Evolutionary conservation across 1,284 basidiomycete species (phyloP).

Genomic region (Irpex sp.): DNA sequence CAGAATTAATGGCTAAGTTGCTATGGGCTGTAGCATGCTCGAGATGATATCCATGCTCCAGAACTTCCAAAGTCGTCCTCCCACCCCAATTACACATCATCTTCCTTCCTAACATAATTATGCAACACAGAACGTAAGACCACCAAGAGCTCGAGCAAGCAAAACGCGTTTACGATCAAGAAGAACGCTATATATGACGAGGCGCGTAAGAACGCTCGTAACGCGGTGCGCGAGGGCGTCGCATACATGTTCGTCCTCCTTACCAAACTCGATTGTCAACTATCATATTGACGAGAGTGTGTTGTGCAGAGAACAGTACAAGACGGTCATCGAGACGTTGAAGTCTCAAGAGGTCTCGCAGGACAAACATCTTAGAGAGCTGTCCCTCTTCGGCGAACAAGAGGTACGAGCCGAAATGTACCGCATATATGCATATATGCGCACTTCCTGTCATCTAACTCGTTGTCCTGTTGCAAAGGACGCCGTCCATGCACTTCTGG

Average conservation of each 20-base stretch:
- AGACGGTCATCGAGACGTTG: conserved; percentile 20
- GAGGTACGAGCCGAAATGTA: conserved; percentile 21
- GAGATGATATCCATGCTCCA: conserved; percentile 29
- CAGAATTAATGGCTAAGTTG: not conserved
- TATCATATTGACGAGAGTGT: not conserved
- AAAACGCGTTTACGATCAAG: conserved; percentile 24
- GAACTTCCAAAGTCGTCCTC: conserved; percentile 25
- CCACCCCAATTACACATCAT: no score
- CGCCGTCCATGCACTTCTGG: conserved; percentile 25
- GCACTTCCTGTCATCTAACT: not conserved
- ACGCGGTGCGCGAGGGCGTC: conserved; percentile 22
- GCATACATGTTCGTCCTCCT: conserved; percentile 21
- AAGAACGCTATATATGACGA: conserved; percentile 23
- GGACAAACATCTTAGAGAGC: conserved; percentile 18
- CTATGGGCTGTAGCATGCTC: conserved; percentile 15
- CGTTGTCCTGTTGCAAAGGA: conserved; percentile 21
- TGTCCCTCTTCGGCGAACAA: conserved; percentile 21
- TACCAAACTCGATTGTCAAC: not conserved
- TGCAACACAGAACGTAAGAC: conserved; percentile 28
- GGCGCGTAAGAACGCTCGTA: conserved; percentile 23
- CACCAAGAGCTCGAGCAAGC: conserved; percentile 22
- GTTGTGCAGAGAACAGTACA: conserved; percentile 23
- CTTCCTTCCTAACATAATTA: no score
- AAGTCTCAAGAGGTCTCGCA: conserved; percentile 21
- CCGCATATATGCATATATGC: not conserved